A percentile compares a stretch with the other conserved stretches of the same genome.
phyloP scores from a whole-genome alignment of 2,329 filamentous ascomycete genomes.

The Rosellinia necatrix region DNA sequence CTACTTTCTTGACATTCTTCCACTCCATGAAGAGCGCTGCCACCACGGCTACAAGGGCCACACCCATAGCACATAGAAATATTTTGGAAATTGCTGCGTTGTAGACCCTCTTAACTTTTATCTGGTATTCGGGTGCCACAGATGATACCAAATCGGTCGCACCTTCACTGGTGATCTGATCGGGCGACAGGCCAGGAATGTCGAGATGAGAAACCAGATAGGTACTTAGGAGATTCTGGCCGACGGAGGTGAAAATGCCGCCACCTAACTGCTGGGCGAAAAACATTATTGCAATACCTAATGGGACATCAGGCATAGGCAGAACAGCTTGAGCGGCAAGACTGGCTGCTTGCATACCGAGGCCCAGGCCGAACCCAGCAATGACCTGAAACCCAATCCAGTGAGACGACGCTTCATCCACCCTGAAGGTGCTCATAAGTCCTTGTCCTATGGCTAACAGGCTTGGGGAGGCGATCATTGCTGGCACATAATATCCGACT shows the following conservation, averaged over 20 bases:
- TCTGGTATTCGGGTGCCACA: slow-evolving; percentile 51
- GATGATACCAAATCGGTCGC: slow-evolving; percentile 56
- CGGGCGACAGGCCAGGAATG: slow-evolving; percentile 43
- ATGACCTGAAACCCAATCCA: slow-evolving; percentile 67
- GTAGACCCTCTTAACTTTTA: slow-evolving; percentile 59
- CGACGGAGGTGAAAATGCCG: slow-evolving; percentile 52
- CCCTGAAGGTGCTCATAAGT: slow-evolving; percentile 60
- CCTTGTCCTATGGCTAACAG: slow-evolving; percentile 59
- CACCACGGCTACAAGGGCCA: slow-evolving; percentile 53
- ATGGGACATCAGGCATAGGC: slow-evolving; percentile 48
- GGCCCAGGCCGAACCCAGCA: slow-evolving; percentile 61
- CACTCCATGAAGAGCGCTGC: slow-evolving; percentile 61
- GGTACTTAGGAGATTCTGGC: slow-evolving; percentile 47
- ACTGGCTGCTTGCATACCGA: slow-evolving; percentile 61
- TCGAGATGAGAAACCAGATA: slow-evolving; percentile 41
- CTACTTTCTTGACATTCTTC: slow-evolving; percentile 59
- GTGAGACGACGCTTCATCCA: slow-evolving; percentile 50
- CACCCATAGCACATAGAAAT: slow-evolving; percentile 60
- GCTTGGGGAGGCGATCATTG: slow-evolving; percentile 57
- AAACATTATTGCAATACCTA: slow-evolving; percentile 50
- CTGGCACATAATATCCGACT: slow-evolving; percentile 64
- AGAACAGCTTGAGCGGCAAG: slow-evolving; percentile 57
- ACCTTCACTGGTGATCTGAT: slow-evolving; percentile 43
- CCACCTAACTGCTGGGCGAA: slow-evolving; percentile 54
- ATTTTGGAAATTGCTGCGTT: slow-evolving; percentile 58